Percentiles rank a stretch among this genome's conserved stretches.
phyloP scores from a whole-genome alignment of 106 monocot genomes.

The Amphibolis antarctica region DNA sequence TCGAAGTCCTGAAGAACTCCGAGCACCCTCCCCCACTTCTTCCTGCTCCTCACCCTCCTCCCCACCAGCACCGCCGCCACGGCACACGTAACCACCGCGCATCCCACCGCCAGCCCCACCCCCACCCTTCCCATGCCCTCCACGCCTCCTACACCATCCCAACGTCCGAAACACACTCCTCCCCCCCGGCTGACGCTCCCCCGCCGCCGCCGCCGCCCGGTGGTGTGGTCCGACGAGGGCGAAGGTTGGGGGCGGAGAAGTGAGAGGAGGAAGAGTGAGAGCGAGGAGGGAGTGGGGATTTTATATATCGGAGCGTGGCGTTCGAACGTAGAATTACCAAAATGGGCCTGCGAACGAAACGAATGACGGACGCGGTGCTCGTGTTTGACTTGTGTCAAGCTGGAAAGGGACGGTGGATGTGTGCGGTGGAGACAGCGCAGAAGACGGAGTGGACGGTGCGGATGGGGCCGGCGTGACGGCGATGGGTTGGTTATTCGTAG shows the following conservation, averaged over 20 bases:
- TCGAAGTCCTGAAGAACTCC: slow-evolving; percentile 16
- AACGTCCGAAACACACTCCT: background rate
- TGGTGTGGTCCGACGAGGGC: background rate
- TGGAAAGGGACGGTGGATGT: background rate
- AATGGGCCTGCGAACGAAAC: background rate
- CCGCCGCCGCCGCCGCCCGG: background rate
- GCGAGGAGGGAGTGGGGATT: background rate
- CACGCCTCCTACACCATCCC: background rate
- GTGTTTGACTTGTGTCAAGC: slow-evolving; percentile 1
- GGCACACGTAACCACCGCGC: slow-evolving; percentile 17
- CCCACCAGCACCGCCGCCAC: slow-evolving; percentile 18
- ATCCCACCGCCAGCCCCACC: slow-evolving; percentile 14
- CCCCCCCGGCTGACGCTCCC: background rate
- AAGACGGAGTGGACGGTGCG: background rate
- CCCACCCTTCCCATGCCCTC: slow-evolving; percentile 7
- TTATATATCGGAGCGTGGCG: background rate
- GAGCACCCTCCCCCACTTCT: slow-evolving; percentile 11
- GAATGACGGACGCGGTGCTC: background rate
- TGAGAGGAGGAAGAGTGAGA: background rate
- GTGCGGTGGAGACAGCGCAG: background rate
- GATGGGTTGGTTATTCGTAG: too few relatives aligned
- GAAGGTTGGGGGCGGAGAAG: background rate
- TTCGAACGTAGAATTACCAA: background rate
- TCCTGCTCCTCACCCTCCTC: slow-evolving; percentile 19
- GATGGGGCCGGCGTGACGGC: background rate